Evolutionary conservation across 176 grass and related monocot species (phyloP).

Genomic region (Phoenix dactylifera): DNA sequence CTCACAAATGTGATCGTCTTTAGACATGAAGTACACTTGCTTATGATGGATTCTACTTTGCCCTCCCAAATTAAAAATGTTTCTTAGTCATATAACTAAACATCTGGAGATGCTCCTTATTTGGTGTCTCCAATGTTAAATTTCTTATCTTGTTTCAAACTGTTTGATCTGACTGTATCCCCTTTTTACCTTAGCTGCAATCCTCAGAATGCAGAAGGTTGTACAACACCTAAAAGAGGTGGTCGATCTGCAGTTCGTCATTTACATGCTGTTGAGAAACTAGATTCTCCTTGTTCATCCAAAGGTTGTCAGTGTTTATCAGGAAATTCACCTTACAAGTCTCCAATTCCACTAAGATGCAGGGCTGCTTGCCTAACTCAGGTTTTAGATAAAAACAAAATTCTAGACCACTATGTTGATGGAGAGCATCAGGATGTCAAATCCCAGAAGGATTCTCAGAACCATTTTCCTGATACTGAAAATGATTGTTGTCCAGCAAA

Average conservation of each 20-base stretch:
- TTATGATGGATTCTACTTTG: no score
- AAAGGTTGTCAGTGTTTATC: conserved; percentile 27
- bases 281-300: conserved; percentile 35
- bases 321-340: conserved; percentile 38
- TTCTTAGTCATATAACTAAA: no score
- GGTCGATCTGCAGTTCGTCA: neutral
- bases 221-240: conserved; percentile 19
- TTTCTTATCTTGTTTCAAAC: no score
- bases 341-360: conserved; percentile 37
- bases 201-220: conserved; percentile 14
- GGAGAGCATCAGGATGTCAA: conserved; percentile 25
- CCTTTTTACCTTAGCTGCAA: no score
- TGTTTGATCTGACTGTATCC: no score
- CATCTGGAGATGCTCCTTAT: no score
- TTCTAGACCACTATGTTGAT: conserved; percentile 64
- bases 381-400: conserved; percentile 36
- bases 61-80: no score
- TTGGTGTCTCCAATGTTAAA: no score
- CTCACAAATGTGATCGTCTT: no score
- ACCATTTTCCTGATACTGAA: conserved; percentile 2
- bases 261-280: neutral
- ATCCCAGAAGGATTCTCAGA: conserved; percentile 9
- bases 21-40: no score
- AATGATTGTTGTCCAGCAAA: neutral
- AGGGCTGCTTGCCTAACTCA: conserved; percentile 34